phyloP scores from a whole-genome alignment of 2,329 filamentous ascomycete genomes.

The Aspergillus sp. region DNA sequence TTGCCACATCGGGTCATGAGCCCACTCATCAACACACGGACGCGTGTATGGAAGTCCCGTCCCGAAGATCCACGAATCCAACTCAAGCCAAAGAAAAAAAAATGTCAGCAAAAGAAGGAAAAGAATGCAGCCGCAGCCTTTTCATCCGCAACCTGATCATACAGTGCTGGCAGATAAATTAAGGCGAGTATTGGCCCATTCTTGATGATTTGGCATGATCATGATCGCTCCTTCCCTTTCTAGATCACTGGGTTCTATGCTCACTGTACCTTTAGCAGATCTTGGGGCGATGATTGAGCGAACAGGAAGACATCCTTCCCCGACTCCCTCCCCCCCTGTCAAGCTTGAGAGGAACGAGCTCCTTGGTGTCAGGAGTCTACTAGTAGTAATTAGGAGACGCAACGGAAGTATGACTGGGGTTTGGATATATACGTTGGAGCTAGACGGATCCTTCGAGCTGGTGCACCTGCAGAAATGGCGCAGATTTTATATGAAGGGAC shows the following conservation, averaged over 20 bases:
- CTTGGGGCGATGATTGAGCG: neutral
- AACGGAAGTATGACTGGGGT: neutral
- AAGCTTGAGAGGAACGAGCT: neutral
- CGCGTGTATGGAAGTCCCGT: neutral
- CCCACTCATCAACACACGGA: neutral
- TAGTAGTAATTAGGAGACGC: neutral
- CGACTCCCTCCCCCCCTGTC: conserved; percentile 2
- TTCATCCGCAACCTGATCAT: neutral
- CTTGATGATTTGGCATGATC: neutral
- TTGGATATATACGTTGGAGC: conserved; percentile 7
- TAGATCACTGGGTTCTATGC: neutral
- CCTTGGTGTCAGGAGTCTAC: neutral
- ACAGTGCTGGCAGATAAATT: neutral
- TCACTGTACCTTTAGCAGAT: neutral
- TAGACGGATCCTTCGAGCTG: conserved; percentile 13
- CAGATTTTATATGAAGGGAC: conserved; percentile 17
- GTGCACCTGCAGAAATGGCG: conserved; percentile 29
- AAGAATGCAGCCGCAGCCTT: neutral
- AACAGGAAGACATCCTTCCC: conserved; percentile 5
- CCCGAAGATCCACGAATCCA: conserved; percentile 1
- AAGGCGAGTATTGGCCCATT: neutral
- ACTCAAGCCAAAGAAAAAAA: neutral
- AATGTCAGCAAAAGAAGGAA: neutral
- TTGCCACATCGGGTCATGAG: conserved; percentile 9
- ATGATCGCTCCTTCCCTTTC: neutral